Percentiles rank a stretch among this genome's conserved stretches.
Evolutionary conservation across 208 protist genomes (phyloP).

Genomic region (Herpetomonas tarakana): DNA sequence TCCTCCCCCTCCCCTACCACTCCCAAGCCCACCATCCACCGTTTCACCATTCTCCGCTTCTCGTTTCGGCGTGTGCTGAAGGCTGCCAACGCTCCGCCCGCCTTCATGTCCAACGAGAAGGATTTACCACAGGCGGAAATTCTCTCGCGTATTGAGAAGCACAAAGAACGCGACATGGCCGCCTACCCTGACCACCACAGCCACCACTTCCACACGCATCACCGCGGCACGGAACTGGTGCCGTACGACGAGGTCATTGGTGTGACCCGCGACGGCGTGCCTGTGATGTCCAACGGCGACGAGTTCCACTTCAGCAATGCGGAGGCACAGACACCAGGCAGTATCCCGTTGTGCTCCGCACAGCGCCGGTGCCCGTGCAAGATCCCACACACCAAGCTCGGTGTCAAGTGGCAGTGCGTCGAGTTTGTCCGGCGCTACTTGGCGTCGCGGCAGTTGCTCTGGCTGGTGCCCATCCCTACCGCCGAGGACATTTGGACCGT

Average conservation of each 20-base stretch:
- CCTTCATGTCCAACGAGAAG: constrained; percentile 1
- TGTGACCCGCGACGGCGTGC: constrained; percentile 53
- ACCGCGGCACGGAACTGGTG: constrained; percentile 39
- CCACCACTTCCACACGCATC: constrained; percentile 31
- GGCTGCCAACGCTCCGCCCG: constrained; percentile 4
- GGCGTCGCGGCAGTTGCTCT: constrained; percentile 61
- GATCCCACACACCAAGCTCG: constrained; percentile 32
- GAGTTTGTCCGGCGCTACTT: constrained; percentile 76
- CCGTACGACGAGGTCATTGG: constrained; percentile 63
- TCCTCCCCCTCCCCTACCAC: too few species aligned
- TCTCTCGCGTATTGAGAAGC: neutral
- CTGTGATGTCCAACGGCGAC: constrained; percentile 72
- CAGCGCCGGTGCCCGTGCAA: constrained; percentile 13
- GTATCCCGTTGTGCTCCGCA: constrained; percentile 35
- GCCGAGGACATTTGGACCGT: constrained; percentile 52
- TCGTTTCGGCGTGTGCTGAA: constrained; percentile 8
- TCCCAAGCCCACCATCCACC: too few species aligned
- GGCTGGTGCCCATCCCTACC: constrained; percentile 45
- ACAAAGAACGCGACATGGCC: neutral
- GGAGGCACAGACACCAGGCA: constrained; percentile 30
- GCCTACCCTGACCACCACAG: constrained; percentile 6
- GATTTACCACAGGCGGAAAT: neutral
- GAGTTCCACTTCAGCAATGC: constrained; percentile 52
- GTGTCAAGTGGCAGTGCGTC: constrained; percentile 65
- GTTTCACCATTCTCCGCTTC: constrained; percentile 10